Base-by-base conservation (phyloP, 164 flowering plant genomes). In the Chimonanthus salicifolius region DNA sequence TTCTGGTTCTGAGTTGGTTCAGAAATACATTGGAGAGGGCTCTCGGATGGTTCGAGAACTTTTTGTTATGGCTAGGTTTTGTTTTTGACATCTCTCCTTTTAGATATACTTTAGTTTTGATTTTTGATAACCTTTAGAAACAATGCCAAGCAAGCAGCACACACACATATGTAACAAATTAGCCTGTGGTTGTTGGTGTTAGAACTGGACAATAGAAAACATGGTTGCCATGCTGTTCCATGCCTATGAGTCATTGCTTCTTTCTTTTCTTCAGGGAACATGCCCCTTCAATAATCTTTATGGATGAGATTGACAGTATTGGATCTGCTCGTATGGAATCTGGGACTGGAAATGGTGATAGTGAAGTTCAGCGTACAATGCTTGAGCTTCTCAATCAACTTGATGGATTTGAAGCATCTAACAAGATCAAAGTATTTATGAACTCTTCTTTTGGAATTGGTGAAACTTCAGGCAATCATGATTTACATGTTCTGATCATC, bases 231-330 rank as follows among this genome's bases (percentile, higher is more conserved):
- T 7, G 18, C 21, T 11, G 16, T 6, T 33, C 44, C 5, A 63
- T 7, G 66, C 45, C 7, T 16, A 20, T 18, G 11, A 63, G 66
- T 74, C 9, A 46, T 70, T 46, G 46, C 45, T 44, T 8, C 5
- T 47, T 8, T 13, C 60, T 10, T 54, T 54, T 74, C 49, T 13
- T 49, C 89, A 94, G 98, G 83, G 98, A 94, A 78, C 97, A 94
- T 80, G 97, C 98, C 72, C 99, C 97, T 7, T 92, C 98, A n/a
- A 94, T 96, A 79, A 94, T 94, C 50, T 96, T 96, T 73, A 95
- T 95, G 97, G 99, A 95, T 84, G 99, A 95, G 82, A 95, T 96
- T n/a, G 99, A 96, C 75, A 96, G 98, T 77, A 96, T 96, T 76
- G 99, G 98, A 75, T 94, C 98, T 78, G 89, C 98, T 71, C 82